Base-by-base conservation (phyloP, 148 eudicot genomes). In the Dianthus caryophyllus region DNA sequence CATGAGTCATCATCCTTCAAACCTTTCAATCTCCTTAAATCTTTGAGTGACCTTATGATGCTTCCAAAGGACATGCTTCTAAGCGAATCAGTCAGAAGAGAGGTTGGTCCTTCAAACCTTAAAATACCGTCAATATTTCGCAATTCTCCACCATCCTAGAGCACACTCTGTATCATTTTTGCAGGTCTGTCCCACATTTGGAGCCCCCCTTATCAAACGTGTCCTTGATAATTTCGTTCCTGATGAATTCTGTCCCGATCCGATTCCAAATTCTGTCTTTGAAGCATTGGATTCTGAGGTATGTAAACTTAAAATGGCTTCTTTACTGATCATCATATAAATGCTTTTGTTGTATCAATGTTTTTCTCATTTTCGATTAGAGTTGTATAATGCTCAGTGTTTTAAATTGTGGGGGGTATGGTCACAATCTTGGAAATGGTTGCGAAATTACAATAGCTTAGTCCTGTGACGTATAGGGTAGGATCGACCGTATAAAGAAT, bases 51-150 rank as follows among this genome's bases (percentile, higher is more conserved):
- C 67, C 97, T 94, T 46, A 86, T 94, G 99, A 94, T 94, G 97
- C 90, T 94, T 76, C 99, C 99, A n/a, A 94, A 90, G 79, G 99
- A 90, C 80, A 83, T 90, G 96, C 90, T 94, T 12, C 71, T 90
- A 57, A 86, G 80, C 54, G 77, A 67, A 52, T 76, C 93, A 31
- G 78, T 82, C 57, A 84, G 97, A 81, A 81, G 71, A 79, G 97
- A 92, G 96, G 97, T 92, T 64, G 46, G 39, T 18, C 69, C 64
- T 44, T 55, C n/a, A 44, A 54, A 55, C 60, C 36, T 31, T 49
- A 21, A 11, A 49, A n/a, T 4, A 25, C 21, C 65, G 27, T 65
- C 57, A 65, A 25, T n/a, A 50, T 65, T 38, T 3, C 20, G 36
- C 22, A 26, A 4, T 63, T 26, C 18, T 48, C 12, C 58, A 49